Evolutionary conservation across 1,284 basidiomycete species (phyloP).

Genomic region (Tremellales sp.): DNA sequence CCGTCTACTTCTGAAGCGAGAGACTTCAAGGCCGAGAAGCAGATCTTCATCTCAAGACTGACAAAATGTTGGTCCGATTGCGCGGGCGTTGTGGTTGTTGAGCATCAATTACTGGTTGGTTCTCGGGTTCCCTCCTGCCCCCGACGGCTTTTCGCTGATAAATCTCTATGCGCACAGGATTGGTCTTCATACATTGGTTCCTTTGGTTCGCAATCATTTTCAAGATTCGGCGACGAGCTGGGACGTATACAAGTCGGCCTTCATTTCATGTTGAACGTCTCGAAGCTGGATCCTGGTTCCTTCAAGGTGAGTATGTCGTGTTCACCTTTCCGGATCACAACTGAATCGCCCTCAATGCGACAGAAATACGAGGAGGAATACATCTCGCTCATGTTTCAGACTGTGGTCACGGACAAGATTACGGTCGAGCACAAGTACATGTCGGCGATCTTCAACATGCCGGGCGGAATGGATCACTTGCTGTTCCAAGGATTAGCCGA

Average conservation of each 20-base stretch:
- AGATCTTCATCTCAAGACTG: slow-evolving; percentile 54
- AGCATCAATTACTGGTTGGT: slow-evolving; percentile 57
- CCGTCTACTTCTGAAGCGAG: slow-evolving; percentile 40
- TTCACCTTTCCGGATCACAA: background rate
- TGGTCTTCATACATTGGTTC: slow-evolving; percentile 63
- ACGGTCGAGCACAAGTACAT: slow-evolving; percentile 63
- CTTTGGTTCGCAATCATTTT: slow-evolving; percentile 60
- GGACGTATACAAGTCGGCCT: slow-evolving; percentile 61
- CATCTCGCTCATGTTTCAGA: slow-evolving; percentile 58
- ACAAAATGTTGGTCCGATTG: slow-evolving; percentile 77
- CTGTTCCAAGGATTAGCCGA: slow-evolving; percentile 24
- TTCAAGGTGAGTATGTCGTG: slow-evolving; percentile 55
- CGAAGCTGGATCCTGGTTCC: slow-evolving; percentile 61
- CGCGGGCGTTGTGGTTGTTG: slow-evolving; percentile 60
- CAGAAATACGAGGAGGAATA: slow-evolving; percentile 58
- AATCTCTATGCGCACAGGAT: slow-evolving; percentile 48
- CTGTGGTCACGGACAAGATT: slow-evolving; percentile 54
- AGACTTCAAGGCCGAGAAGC: slow-evolving; percentile 33
- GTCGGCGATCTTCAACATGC: slow-evolving; percentile 41
- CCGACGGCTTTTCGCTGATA: background rate
- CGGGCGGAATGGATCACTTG: slow-evolving; percentile 26
- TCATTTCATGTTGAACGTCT: slow-evolving; percentile 63
- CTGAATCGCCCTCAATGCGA: too few species aligned
- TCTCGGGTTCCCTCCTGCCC: background rate
- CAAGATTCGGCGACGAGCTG: slow-evolving; percentile 55